Percentiles rank a stretch among this genome's conserved stretches.
These are phyloP conservation scores for Exophiala calicioides DNA, from an alignment of 2,329 filamentous ascomycete genomes.

Conservation along the genomic window DNA sequence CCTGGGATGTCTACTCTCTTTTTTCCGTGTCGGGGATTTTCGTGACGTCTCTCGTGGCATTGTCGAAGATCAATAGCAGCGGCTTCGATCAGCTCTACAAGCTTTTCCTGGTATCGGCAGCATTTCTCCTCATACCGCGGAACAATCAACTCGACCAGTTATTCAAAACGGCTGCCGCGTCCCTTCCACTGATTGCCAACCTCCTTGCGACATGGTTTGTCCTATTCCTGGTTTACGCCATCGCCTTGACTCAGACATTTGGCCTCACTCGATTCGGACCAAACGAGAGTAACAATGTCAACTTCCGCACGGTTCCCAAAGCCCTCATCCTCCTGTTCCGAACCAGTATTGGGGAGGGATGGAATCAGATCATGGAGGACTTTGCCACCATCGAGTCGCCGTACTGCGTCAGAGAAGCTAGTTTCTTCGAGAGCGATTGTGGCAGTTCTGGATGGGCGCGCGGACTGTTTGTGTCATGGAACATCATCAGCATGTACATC, in stretches of 20 bases:
- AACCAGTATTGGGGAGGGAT: slow-evolving; percentile 91
- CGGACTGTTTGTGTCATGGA: slow-evolving; percentile 91
- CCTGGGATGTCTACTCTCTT: slow-evolving; percentile 92
- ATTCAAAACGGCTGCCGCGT: slow-evolving; percentile 97
- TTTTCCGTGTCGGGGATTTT: slow-evolving; percentile 78
- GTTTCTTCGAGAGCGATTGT: slow-evolving; percentile 88
- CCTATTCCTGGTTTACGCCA: slow-evolving; percentile 92
- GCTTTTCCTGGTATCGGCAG: slow-evolving; percentile 85
- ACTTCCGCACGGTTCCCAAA: slow-evolving; percentile 92
- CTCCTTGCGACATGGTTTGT: slow-evolving; percentile 96
- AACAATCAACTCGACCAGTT: slow-evolving; percentile 97
- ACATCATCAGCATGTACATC: slow-evolving; percentile 99
- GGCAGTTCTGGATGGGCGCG: slow-evolving; percentile 88
- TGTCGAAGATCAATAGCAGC: slow-evolving; percentile 58
- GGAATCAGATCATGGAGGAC: slow-evolving; percentile 97
- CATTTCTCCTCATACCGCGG: slow-evolving; percentile 86
- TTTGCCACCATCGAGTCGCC: slow-evolving; percentile 79
- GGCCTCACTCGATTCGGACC: slow-evolving; percentile 84
- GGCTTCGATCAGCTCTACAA: slow-evolving; percentile 86
- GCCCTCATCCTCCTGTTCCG: slow-evolving; percentile 90
- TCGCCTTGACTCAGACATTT: slow-evolving; percentile 93
- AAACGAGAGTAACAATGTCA: slow-evolving; percentile 74
- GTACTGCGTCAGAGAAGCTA: slow-evolving; percentile 69
- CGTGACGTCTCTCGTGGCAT: slow-evolving; percentile 74
- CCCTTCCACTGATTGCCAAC: slow-evolving; percentile 85